Evolutionary conservation across 148 eudicot genomes (phyloP), one percentile per base, ranked within the genome.

Genomic region (Tetragonia tetragonoides): DNA sequence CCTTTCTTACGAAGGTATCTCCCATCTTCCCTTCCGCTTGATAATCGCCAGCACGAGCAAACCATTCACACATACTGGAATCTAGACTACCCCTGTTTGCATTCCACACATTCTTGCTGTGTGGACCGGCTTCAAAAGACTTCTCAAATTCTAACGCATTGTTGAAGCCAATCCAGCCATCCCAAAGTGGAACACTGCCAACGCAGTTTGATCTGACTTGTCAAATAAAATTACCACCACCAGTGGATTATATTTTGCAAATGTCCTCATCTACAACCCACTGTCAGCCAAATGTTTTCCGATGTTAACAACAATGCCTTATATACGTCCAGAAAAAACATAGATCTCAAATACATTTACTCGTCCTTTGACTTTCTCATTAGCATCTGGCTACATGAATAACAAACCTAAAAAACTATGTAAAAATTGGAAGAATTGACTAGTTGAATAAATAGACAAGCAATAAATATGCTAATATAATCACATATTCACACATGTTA

Each of bases 121-220:
- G 89, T 23, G 59, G 77, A 61, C 73, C 81, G 63, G 87, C 82
- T 82, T 91, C 90, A 73, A 91, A 95, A 8, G 71, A 85, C 83
- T 86, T 92, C 83, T 92, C 99, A 77, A 95, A 95, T 34, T 88
- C 90, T 70, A 81, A 78, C 6, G 93, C 94, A 77, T 91, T 88
- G 64, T 64, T 79, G 44, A 85, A 90, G 59, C 96, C 99, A 56
- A 75, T 56, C 94, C 91, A 91, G 23, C 86, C 90, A 18, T 86
- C 46, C 84, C 87, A 75, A 95, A 95, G 60, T 83, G 84, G 23
- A 95, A 84, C 73, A 87, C 66, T 4, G 88, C 94, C 82, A 84
- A 84, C 4, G 83, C 84, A 62, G 73, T 62, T 74, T 73, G 85
- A 46, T 83, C 83, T 51, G 75, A 75, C 47, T 76, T 75, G 78